Evolutionary conservation across 306 rosid genomes (phyloP), one percentile per base, ranked within the genome.

Genomic region (Prunus campanulata): DNA sequence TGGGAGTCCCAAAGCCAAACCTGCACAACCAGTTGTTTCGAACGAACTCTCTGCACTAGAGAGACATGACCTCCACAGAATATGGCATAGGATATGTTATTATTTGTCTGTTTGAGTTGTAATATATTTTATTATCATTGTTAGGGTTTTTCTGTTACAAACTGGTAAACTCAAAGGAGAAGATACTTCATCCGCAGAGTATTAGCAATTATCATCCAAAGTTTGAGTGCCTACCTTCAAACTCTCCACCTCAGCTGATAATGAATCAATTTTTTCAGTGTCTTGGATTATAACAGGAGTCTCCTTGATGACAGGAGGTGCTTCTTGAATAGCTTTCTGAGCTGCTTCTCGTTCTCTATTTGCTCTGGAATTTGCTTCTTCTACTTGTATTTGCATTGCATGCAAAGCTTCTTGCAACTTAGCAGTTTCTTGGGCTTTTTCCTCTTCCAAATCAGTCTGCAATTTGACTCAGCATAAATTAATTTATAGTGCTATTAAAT

Each of bases 401-500:
- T 89, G 96, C 77, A 96, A 86, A 72, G 91, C 75, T 42, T 96
- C 93, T 70, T 87, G 95, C 59, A 96, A 83, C 86, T 96, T 96
- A 0, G 87, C 74, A 42, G 90, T 74, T 88, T 96, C 99, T 50
- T 91, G 98, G 74, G 96, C 66, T 76, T 90, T 96, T 81, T 91
- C 99, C 80, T 93, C 99, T 91, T 96, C 99, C 85, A 96, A 86
- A 85, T 96, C 99, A 86, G 91, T 82, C 99, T 96, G 83, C 81
- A 81, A 71, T 80, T 69, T 63, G 85, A 66, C 66, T 69, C 56
- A 76, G 79, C 67, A 35, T 46, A 25, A 68, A 65, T 68, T 51
- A 62, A 39, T 71, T 70, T 68, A 56, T 51, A 49, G 74, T 30
- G 61, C 50, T 18, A 19, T 54, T 66, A 77, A 78, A 62, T 66